Base-by-base conservation (phyloP, 345 rosid species). In the Geranium rotundifolium region DNA sequence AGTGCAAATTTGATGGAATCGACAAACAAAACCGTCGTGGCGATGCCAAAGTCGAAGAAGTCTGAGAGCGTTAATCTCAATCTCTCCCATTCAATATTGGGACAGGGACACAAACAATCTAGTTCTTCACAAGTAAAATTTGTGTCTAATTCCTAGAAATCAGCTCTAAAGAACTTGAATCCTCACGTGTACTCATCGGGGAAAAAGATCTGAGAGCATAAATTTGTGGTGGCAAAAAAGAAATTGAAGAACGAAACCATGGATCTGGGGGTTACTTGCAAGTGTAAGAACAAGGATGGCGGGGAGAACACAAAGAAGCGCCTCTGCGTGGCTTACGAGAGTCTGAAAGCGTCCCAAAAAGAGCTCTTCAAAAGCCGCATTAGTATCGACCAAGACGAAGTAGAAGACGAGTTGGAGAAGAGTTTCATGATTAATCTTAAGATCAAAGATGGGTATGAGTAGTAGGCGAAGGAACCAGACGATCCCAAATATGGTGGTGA, bases 201-300 rank as follows among this genome's bases (percentile, higher is more conserved):
- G 59, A 82, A 85, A 67, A 89, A 85, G 73, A 78, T 89, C 30
- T 74, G 80, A 67, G 91, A 82, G 65, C 78, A 97, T 71, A 93
- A 73, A 77, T 89, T 92, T 54, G 88, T 92, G 63, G 82, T 84
- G 67, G 86, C 91, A 17, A 93, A 80, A 82, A 93, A 88, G 88
- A 82, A 76, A 7, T 58, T 68, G 16, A 84, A 41, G 83, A 87
- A 85, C 55, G 84, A 69, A 71, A 82, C 73, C 2, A 81, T 62
- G 13, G 64, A 27, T 9, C 17, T 75, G 13, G 59, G 29, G 31
- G 75, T 79, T 0, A 80, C 79, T 34, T 92, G 97, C 65, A 92
- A 73, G 76, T 92, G 96, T 57, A 75, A 72, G 62, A 85, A 73
- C 75, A 84, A 74, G 69, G 61, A 57, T 0, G 91, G 84, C n/a